Conservation (phyloP, 108 stramenopile genomes). For the Nitzschia putrida region DNA sequence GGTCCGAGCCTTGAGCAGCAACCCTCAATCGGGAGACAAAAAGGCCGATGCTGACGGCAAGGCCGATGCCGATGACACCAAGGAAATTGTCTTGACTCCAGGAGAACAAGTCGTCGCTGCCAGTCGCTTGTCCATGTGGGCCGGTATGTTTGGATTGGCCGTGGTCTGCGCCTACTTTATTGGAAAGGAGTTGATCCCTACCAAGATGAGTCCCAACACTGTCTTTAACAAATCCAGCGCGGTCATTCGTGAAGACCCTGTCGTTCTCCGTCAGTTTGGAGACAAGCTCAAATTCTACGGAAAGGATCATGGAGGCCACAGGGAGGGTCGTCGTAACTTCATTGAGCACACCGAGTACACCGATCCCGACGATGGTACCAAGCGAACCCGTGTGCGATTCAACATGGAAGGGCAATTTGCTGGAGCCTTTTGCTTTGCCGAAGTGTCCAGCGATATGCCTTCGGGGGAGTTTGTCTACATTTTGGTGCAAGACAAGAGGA, state of each 20-base stretch:
- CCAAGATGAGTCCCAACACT: slow-evolving; percentile 89
- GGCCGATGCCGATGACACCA: slow-evolving; percentile 32
- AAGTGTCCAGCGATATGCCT: slow-evolving; percentile 77
- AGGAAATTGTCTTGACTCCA: slow-evolving; percentile 85
- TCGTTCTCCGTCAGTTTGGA: slow-evolving; percentile 84
- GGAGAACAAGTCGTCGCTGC: slow-evolving; percentile 88
- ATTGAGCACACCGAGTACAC: slow-evolving; percentile 92
- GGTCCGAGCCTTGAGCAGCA: slow-evolving; percentile 30
- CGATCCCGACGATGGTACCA: slow-evolving; percentile 78
- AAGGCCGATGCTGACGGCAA: slow-evolving; percentile 22
- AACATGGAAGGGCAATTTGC: slow-evolving; percentile 90
- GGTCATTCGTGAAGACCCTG: slow-evolving; percentile 55
- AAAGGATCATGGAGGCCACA: slow-evolving; percentile 90
- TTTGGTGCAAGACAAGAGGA: slow-evolving; percentile 91
- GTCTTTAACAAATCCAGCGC: slow-evolving; percentile 76
- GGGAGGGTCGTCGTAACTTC: slow-evolving; percentile 94
- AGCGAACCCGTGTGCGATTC: slow-evolving; percentile 89
- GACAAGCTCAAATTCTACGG: slow-evolving; percentile 91
- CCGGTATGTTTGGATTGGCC: slow-evolving; percentile 69
- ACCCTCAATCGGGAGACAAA: slow-evolving; percentile 9
- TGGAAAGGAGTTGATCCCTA: slow-evolving; percentile 57
- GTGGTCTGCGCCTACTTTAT: slow-evolving; percentile 84
- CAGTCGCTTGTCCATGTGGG: slow-evolving; percentile 77
- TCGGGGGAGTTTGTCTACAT: slow-evolving; percentile 92
- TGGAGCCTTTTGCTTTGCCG: slow-evolving; percentile 85